A percentile compares a stretch with the other conserved stretches of the same genome.
Conservation (phyloP, 192 early-diverging fungal genomes). For the Ramicandelaber brevisporus region DNA sequence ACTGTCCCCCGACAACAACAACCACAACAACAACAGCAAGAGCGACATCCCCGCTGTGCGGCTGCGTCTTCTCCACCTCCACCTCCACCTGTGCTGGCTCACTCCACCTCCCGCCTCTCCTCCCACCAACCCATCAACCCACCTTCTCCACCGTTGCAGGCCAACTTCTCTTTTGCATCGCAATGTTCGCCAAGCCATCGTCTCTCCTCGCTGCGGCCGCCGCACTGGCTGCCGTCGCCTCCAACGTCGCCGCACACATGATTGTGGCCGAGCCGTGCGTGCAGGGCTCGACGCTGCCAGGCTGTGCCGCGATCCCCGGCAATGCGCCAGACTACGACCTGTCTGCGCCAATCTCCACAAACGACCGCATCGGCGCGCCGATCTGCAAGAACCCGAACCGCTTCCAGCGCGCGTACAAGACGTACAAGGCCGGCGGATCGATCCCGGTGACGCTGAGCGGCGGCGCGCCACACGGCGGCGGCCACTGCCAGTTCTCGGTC, state of each 20-base stretch:
- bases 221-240: conserved; percentile 6
- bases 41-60: too few relatives aligned
- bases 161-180: neutral
- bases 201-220: conserved; percentile 3
- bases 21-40: too few relatives aligned
- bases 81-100: too few relatives aligned
- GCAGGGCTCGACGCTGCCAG: conserved; percentile 8
- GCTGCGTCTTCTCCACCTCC: too few relatives aligned
- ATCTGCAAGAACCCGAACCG: conserved; percentile 18
- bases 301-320: conserved; percentile 15
- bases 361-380: conserved; percentile 2
- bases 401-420: conserved; percentile 6
- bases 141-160: too few relatives aligned
- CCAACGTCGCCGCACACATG: conserved; percentile 16
- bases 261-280: conserved; percentile 13
- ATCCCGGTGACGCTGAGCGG: conserved; percentile 14
- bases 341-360: conserved; percentile 12
- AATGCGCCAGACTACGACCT: conserved; percentile 13
- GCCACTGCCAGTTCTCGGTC: conserved; percentile 30
- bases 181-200: conserved; percentile 7
- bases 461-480: conserved; percentile 19
- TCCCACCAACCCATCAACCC: too few relatives aligned
- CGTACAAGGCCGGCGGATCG: conserved; percentile 17
- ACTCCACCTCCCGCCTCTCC: too few relatives aligned
- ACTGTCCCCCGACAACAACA: too few relatives aligned